Evolutionary conservation across 2,329 filamentous ascomycete species (phyloP).

Genomic region (Fusarium poae): DNA sequence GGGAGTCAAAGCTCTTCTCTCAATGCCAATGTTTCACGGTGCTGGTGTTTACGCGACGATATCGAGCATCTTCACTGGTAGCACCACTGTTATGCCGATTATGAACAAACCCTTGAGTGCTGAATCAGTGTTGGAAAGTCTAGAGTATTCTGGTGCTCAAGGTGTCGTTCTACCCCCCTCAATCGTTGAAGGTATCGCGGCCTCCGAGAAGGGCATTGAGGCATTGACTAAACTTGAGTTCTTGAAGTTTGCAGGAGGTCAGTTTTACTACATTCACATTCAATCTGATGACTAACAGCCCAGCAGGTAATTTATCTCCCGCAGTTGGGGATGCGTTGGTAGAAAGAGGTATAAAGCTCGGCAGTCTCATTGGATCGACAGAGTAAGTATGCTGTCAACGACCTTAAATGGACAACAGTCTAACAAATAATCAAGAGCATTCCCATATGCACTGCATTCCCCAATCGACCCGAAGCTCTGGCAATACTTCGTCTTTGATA

Average conservation of each 20-base stretch:
- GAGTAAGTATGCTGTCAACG: not conserved
- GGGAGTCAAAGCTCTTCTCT: not conserved
- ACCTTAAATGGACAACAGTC: accelerated
- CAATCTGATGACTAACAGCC: accelerated
- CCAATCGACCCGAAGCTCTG: not conserved
- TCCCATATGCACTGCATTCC: not conserved
- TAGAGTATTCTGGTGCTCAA: not conserved
- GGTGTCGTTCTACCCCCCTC: conserved; percentile 1
- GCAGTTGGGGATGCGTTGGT: not conserved
- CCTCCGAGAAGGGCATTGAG: not conserved
- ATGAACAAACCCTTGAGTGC: not conserved
- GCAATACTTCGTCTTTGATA: conserved; percentile 10
- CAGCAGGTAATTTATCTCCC: not conserved
- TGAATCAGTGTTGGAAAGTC: not conserved
- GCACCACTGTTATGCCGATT: not conserved
- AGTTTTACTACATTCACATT: accelerated
- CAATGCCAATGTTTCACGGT: conserved; percentile 17
- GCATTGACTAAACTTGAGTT: not conserved
- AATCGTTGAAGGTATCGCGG: not conserved
- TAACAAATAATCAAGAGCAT: not conserved
- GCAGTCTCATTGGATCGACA: conserved; percentile 3
- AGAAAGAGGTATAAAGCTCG: not conserved
- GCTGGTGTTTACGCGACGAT: not conserved
- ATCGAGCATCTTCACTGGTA: accelerated
- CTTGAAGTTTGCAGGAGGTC: conserved; percentile 1